Conservation (phyloP, 1,284 basidiomycete species). For the Farysia itapuensis region DNA sequence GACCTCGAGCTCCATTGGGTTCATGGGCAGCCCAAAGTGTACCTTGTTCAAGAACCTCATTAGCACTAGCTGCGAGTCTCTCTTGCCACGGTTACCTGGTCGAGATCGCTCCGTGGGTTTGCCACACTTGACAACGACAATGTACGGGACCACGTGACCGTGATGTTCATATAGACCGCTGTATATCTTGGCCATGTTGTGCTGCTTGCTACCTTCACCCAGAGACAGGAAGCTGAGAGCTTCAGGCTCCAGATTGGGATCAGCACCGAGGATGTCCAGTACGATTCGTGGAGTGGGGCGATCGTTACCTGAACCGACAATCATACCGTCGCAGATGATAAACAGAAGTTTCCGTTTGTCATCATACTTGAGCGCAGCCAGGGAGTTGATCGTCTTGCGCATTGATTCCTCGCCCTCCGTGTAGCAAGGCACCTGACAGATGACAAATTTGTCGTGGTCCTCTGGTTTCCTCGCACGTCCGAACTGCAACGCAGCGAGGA, state of each 20-base stretch:
- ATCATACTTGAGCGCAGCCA: conserved; percentile 92
- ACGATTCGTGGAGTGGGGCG: conserved; percentile 72
- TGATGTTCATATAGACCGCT: conserved; percentile 90
- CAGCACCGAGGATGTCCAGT: conserved; percentile 91
- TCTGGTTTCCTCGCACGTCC: conserved; percentile 80
- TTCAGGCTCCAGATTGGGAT: conserved; percentile 89
- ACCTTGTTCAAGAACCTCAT: conserved; percentile 99
- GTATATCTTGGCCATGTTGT: conserved; percentile 98
- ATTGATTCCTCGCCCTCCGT: conserved; percentile 90
- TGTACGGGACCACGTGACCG: conserved; percentile 93
- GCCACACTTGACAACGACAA: conserved; percentile 94
- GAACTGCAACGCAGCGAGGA: conserved; percentile 90
- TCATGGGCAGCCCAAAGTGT: conserved; percentile 95
- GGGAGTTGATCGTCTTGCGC: conserved; percentile 85
- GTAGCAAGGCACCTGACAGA: conserved; percentile 97
- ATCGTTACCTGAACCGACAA: conserved; percentile 87
- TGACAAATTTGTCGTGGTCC: conserved; percentile 96
- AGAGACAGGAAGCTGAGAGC: conserved; percentile 89
- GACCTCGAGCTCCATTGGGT: conserved; percentile 92
- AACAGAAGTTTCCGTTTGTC: conserved; percentile 95
- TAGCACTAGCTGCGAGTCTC: conserved; percentile 88
- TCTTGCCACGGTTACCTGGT: conserved; percentile 74
- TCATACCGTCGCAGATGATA: conserved; percentile 97
- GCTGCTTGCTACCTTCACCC: conserved; percentile 91
- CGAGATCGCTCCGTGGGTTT: conserved; percentile 89